Base-by-base conservation (phyloP, 1,284 basidiomycete species). In the Sporisorium scitamineum region DNA sequence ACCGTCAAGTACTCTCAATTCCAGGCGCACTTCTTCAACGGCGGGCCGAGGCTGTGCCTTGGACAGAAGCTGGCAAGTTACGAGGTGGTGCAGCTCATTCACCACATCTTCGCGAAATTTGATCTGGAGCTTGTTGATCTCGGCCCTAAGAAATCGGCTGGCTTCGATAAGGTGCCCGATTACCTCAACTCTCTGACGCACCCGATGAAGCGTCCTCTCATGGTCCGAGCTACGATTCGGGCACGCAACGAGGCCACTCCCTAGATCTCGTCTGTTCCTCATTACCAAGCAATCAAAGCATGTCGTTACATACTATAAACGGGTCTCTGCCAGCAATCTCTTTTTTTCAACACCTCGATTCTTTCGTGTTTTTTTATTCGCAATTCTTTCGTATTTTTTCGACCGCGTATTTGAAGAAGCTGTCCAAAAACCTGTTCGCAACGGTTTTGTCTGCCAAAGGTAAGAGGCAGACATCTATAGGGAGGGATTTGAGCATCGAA, bases 11-110 rank as follows among this genome's bases (percentile, higher is more conserved):
- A 44, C 27, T 34, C 50, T 1, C 55, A 54, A 32, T 66, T 48
- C 39, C 63, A 72, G 29, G 42, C 54, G 14, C 47, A 50, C 47
- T 29, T 31, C 20, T 72, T 72, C 60, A 72, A 72, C 51, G 70
- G 59, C 26, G 70, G 70, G 5, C 70, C 70, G 11, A 32, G 70
- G 3, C 20, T 62, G 27, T 72, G 70, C 42, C 48, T 72, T 18
- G 70, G 70, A 9, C 48, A 54, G 39, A 57, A 61, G 24, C 54
- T 70, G 39, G 68, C 68, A 27, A 55, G 26, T 5, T 68, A 47
- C 32, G 54, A 70, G 45, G 67, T 48, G 26, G 32, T 59, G 18
- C 44, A 62, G 42, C 31, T 70, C 13, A 52, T 70, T 20, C 29
- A 52, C 26, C 29, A 42, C 42, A 63, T 70, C 31, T 54, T 70